These are phyloP conservation scores for Trichosporon sp. DNA, from an alignment of 1,284 basidiomycete species.

Conservation along the genomic window DNA sequence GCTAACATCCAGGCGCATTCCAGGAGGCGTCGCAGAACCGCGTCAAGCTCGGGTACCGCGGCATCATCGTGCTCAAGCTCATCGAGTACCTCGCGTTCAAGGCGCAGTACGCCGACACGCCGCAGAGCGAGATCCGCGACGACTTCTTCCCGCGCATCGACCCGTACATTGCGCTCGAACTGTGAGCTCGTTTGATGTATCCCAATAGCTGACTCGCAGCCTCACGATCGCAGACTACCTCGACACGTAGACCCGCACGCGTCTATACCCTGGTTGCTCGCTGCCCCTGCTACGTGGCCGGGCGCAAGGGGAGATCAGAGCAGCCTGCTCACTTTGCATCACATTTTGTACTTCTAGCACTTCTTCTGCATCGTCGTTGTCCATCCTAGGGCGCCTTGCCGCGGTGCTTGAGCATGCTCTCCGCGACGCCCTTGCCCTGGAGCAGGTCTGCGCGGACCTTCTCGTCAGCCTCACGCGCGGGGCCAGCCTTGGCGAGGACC, in stretches of 20 bases:
- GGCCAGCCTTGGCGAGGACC: constrained; percentile 61
- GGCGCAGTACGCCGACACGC: constrained; percentile 50
- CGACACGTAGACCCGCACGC: constrained; percentile 28
- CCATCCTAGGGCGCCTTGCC: constrained; percentile 19
- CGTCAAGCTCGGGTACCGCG: constrained; percentile 49
- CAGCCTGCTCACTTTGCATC: not conserved
- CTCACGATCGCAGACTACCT: constrained; percentile 51
- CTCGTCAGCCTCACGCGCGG: constrained; percentile 65
- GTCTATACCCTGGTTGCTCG: no score
- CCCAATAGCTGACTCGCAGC: constrained; percentile 24
- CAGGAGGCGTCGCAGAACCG: constrained; percentile 48
- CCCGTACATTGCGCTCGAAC: constrained; percentile 57
- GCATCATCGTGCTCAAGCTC: constrained; percentile 56
- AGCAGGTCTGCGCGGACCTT: constrained; percentile 71
- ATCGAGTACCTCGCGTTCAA: constrained; percentile 58
- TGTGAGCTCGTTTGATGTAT: constrained; percentile 47
- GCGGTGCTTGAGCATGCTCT: constrained; percentile 63
- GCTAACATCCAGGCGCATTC: constrained; percentile 41
- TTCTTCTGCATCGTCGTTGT: constrained; percentile 1
- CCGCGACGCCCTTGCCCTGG: constrained; percentile 67
- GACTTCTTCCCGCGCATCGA: constrained; percentile 56
- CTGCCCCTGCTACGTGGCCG: no score
- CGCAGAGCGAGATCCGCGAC: constrained; percentile 51
- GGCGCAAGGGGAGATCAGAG: no score
- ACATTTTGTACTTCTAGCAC: constrained; percentile 8